Base-by-base conservation (phyloP, 2,329 filamentous ascomycete genomes). In the Verticillium zaregamsianum region DNA sequence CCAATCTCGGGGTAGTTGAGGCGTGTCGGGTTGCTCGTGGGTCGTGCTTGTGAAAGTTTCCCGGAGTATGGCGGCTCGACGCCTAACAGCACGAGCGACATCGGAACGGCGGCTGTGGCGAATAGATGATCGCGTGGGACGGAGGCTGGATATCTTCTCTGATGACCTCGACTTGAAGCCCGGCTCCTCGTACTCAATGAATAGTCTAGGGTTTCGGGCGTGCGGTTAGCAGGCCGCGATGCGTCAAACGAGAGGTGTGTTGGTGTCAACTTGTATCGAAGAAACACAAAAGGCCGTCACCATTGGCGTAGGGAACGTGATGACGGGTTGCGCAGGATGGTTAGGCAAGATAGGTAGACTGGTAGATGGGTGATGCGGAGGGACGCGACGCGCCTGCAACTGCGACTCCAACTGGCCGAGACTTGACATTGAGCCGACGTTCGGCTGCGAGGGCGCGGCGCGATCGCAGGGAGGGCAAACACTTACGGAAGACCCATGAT, bases 401-500 rank as follows among this genome's bases (percentile, higher is more conserved):
- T 49, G 45, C 20, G 20, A 49, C 20, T 49, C 45, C 45, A 49
- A 49, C 63, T 63, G 59, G 28, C 39, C 28, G 28, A 49, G 59
- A 60, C 58, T 6, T 61, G 60, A 61, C 12, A 37, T 65, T 65
- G 63, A 65, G 63, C 64, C 61, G 59, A 57, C 57, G 58, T 62
- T 54, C 57, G 45, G 45, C 45, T 49, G 45, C 45, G n/a, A n/a
- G 62, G 55, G 58, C 61, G 40, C 59, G 55, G 58, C 49, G 59
- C 58, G 62, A 60, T 60, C 58, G 37, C n/a, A 45, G 60, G 15
- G n/a, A 40, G 31, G 54, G 39, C 57, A 35, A 63, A 11, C 62
- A 79, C 79, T 79, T 77, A 81, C 79, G 79, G 79, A 58, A 80
- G 79, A 69, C 79, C 79, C 79, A 81, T 81, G 14, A 8, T 45